Evolutionary conservation across 192 early-diverging fungal species (phyloP).

Genomic region (Tieghemiomyces parasiticus): DNA sequence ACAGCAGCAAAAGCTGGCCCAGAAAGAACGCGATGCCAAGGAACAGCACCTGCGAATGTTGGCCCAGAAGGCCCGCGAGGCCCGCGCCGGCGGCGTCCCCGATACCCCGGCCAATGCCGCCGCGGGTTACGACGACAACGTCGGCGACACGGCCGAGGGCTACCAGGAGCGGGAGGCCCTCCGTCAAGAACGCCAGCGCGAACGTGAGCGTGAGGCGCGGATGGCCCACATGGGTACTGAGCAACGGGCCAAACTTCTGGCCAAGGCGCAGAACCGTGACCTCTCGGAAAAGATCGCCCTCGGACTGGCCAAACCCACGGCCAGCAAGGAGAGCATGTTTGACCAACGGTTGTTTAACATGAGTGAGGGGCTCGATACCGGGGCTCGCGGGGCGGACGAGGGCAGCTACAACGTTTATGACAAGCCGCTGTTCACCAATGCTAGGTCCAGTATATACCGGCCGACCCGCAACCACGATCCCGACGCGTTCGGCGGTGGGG

Average conservation of each 20-base stretch:
- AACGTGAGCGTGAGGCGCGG: slow-evolving; percentile 75
- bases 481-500: slow-evolving; percentile 42
- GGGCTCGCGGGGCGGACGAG: slow-evolving; percentile 86
- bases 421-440: slow-evolving; percentile 78
- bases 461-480: slow-evolving; percentile 48
- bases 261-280: slow-evolving; percentile 67
- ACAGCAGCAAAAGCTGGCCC: slow-evolving; percentile 82
- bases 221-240: slow-evolving; percentile 81
- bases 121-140: too few relatives aligned
- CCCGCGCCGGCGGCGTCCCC: slow-evolving; percentile 39
- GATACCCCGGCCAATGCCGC: too few relatives aligned
- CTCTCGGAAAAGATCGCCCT: slow-evolving; percentile 98
- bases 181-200: slow-evolving; percentile 63
- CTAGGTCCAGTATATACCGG: slow-evolving; percentile 68
- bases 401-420: slow-evolving; percentile 90
- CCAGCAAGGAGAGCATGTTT: slow-evolving; percentile 79
- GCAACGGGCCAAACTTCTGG: slow-evolving; percentile 62
- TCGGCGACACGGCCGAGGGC: slow-evolving; percentile 11
- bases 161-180: slow-evolving; percentile 71
- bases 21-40: slow-evolving; percentile 86
- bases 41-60: slow-evolving; percentile 77
- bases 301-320: slow-evolving; percentile 84
- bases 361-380: slow-evolving; percentile 64
- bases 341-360: slow-evolving; percentile 95
- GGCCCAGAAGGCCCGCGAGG: slow-evolving; percentile 92